Evolutionary conservation across 176 grass and related monocot species (phyloP), one percentile per base, ranked within the genome.

Genomic region (Paspalum notatum): DNA sequence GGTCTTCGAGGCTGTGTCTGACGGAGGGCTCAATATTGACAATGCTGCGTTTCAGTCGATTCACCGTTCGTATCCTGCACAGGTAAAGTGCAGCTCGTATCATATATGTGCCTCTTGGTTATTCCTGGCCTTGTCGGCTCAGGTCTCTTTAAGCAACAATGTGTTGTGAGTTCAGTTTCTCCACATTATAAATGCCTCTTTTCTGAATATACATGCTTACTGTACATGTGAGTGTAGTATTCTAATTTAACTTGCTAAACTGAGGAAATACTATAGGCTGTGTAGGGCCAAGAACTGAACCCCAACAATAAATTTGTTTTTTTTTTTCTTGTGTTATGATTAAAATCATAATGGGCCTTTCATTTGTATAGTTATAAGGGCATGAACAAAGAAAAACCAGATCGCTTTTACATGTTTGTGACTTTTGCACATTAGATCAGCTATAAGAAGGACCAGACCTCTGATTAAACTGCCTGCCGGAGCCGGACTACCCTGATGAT

Each of bases 1-100:
- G 4, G 88, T 91, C 26, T 94, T 91, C 18, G 62, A 88, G 85
- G 91, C 91, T 27, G 48, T 68, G 37, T 91, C 88, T 9, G 66
- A 91, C 6, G 88, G 88, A 25, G 79, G 70, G 14, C 52, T 91
- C 54, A 83, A 91, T 83, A 86, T 91, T 72, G 67, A 75, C 62
- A 76, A 49, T 66, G 27, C 17, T 0, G 85, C 85, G 5, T 88
- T 77, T 74, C 22, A 5, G 38, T 80, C 63, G 5, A 72, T 11
- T 7, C 56, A 72, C 1, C 52, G 26, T 6, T 14, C 78, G 6
- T 94, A 85, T 76, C 88, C 91, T 48, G 82, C 91, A 5, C 91
- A 91, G 91, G 91, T 94, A 87, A 44, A 38, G 51, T 9, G 3
- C 60, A 59, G 47, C 76, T 86, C 61, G 71, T 46, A 77, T 46